Base-by-base conservation (phyloP, 192 early-diverging fungal genomes). In the Oehlia diaphana region DNA sequence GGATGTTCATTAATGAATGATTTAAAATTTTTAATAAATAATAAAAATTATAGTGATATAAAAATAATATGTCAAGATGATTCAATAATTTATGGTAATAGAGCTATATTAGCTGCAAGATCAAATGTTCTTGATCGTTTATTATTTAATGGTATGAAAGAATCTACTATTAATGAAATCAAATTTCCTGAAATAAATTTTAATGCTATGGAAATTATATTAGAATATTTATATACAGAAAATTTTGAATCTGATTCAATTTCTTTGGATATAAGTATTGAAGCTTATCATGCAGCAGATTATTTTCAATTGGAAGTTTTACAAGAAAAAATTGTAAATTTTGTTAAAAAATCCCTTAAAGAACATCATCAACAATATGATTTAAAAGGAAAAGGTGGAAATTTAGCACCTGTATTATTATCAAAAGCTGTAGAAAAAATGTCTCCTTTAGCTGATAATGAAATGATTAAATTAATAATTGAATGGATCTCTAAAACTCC, bases 191-290 rank as follows among this genome's bases (percentile, higher is more conserved):
- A 72, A 13, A 50, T 72, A 42, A 44, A 72, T 21, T 47, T 23
- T 14, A 12, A 13, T n/a, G 31, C 71, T 3, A 72, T 72, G 71
- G 14, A 42, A 72, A 26, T 31, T 42, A 72, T 72, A n/a, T 14
- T 72, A n/a, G 39, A 72, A 26, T 72, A 47, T 72, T 72, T 72
- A 49, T 72, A 72, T 49, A 72, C 71, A 0, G 71, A 14, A 13
- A 12, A 14, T 26, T 19, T 72, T 19, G 71, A 49, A n/a, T 3
- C 13, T 6, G 47, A 72, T 14, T 26, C 23, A 49, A 9, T 72
- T 8, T 13, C 71, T 23, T 16, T 42, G 7, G 71, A 72, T 28
- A 72, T 35, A 50, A 13, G n/a, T 9, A 44, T 72, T 16, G 71
- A 72, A 26, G 12, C 39, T 19, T 72, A 72, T 49, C 39, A 72